Evolutionary conservation across 1,139 yeast genomes (phyloP).

Genomic region (Lodderomyces parapsilosis): DNA sequence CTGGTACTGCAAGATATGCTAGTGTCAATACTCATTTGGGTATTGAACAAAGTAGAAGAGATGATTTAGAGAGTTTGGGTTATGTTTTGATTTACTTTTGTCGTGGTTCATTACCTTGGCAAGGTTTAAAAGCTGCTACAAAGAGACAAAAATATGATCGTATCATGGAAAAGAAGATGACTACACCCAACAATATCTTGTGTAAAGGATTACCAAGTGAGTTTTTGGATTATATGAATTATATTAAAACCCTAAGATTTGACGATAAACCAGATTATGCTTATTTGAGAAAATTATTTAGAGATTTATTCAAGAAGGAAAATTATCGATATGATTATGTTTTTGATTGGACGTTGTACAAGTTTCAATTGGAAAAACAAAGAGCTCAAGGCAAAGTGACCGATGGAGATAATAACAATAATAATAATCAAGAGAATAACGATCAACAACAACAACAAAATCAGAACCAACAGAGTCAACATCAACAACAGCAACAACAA

Average conservation of each 20-base stretch:
- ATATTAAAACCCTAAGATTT: constrained; percentile 85
- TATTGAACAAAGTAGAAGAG: constrained; percentile 94
- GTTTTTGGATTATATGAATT: constrained; percentile 83
- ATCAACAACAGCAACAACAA: constrained; percentile 15
- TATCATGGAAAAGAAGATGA: constrained; percentile 94
- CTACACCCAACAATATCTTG: constrained; percentile 84
- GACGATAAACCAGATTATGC: constrained; percentile 97
- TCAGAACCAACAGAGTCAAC: constrained; percentile 15
- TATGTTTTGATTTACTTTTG: constrained; percentile 93
- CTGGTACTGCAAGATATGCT: constrained; percentile 98
- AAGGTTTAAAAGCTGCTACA: constrained; percentile 95
- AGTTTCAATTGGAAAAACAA: constrained; percentile 68
- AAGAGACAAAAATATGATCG: constrained; percentile 96
- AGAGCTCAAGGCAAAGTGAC: constrained; percentile 43
- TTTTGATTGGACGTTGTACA: constrained; percentile 95
- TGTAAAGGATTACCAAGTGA: constrained; percentile 92
- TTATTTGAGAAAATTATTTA: constrained; percentile 82
- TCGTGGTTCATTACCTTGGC: constrained; percentile 98
- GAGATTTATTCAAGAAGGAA: constrained; percentile 86
- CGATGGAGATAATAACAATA: constrained; percentile 24
- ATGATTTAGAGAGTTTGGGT: constrained; percentile 93
- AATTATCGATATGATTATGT: constrained; percentile 92
- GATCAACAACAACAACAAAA: constrained; percentile 14
- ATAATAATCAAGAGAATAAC: constrained; percentile 20
- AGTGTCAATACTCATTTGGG: constrained; percentile 95